Conservation (phyloP, 306 rosid genomes). For the Castanospermum australe region DNA sequence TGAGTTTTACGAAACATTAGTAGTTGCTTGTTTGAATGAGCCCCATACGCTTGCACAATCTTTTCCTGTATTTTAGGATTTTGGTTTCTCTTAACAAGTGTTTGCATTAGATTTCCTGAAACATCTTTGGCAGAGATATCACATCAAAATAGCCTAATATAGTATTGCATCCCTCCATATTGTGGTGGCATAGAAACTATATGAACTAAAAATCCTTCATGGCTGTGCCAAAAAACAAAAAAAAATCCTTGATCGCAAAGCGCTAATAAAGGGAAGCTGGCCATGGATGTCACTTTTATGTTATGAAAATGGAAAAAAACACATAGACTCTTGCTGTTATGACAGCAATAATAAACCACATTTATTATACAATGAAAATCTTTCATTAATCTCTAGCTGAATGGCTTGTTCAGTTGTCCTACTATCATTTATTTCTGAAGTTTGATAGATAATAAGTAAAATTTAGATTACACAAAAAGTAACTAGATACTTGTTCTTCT, state of each 20-base stretch:
- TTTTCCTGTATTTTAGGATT: neutral
- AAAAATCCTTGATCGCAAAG: neutral
- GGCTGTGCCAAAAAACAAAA: neutral
- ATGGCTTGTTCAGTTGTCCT: conserved; percentile 13
- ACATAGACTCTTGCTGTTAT: neutral
- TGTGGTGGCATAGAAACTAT: neutral
- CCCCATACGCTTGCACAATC: neutral
- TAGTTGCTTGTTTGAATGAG: conserved; percentile 1
- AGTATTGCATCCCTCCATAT: neutral
- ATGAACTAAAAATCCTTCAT: conserved; percentile 6
- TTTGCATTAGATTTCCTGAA: conserved; percentile 1
- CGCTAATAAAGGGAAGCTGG: neutral
- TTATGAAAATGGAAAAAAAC: neutral
- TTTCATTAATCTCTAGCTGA: neutral
- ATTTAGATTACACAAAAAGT: neutral
- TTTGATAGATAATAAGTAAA: neutral
- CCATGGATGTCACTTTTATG: neutral
- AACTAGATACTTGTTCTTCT: conserved; percentile 1
- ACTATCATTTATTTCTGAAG: neutral
- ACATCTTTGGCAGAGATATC: neutral
- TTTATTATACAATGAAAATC: neutral
- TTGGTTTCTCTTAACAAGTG: neutral
- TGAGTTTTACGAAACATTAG: neutral
- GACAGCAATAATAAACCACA: neutral
- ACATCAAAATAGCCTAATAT: neutral